Percentiles rank a stretch among this genome's conserved stretches.
Evolutionary conservation across 2,329 filamentous ascomycete species (phyloP).

Genomic region (Aureobasidium sp.): DNA sequence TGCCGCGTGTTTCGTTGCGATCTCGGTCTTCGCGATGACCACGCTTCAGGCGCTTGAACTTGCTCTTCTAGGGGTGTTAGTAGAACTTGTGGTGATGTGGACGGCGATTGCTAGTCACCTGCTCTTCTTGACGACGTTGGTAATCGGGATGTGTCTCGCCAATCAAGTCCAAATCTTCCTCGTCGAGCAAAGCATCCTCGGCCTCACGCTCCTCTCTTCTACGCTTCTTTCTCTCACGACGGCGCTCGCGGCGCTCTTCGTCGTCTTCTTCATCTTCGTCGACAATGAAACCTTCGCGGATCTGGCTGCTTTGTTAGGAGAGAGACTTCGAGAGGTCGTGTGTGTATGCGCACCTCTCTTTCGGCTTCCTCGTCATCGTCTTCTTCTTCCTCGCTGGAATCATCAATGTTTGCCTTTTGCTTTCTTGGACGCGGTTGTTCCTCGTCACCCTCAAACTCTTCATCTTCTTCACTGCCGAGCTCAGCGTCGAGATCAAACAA

Average conservation of each 20-base stretch:
- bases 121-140: slow-evolving; percentile 55
- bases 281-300: slow-evolving; percentile 92
- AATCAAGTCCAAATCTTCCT: slow-evolving; percentile 93
- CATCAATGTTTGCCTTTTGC: slow-evolving; percentile 47
- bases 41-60: slow-evolving; percentile 94
- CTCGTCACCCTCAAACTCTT: slow-evolving; percentile 68
- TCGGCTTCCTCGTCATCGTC: slow-evolving; percentile 83
- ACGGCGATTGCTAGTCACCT: slow-evolving; percentile 47
- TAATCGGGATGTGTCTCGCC: slow-evolving; percentile 69
- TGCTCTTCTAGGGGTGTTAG: slow-evolving; percentile 48
- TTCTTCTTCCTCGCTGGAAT: slow-evolving; percentile 87
- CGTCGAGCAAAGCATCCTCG: slow-evolving; percentile 77
- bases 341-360: slow-evolving; percentile 50
- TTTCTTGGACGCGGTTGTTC: slow-evolving; percentile 31
- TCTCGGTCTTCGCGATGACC: slow-evolving; percentile 67
- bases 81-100: neutral
- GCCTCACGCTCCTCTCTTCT: slow-evolving; percentile 68
- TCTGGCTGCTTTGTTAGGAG: slow-evolving; percentile 38
- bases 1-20: slow-evolving; percentile 56
- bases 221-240: slow-evolving; percentile 66
- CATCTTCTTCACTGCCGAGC: slow-evolving; percentile 72
- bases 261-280: slow-evolving; percentile 77
- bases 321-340: neutral
- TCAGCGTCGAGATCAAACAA: slow-evolving; percentile 80
- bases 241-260: slow-evolving; percentile 52